Conservation (phyloP, 306 rosid genomes). For the Prunus armeniaca region DNA sequence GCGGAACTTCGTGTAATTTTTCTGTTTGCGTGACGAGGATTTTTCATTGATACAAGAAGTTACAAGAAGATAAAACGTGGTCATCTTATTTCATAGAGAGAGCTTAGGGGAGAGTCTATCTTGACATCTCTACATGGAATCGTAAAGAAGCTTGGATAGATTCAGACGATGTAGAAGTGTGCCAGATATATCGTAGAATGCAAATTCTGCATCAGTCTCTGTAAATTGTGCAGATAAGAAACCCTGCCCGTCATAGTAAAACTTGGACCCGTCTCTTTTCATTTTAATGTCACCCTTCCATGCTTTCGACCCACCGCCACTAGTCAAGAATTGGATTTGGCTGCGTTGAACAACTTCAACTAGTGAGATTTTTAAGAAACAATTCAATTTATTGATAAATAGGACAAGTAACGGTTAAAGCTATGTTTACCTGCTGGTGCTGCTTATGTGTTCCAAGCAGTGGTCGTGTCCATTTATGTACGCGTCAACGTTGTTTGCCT, state of each 20-base stretch:
- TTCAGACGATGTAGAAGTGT: conserved; percentile 42
- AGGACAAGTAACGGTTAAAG: background rate
- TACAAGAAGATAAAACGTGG: background rate
- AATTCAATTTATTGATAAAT: too few species aligned
- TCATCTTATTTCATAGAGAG: background rate
- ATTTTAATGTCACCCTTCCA: conserved; percentile 51
- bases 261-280: conserved; percentile 31
- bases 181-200: conserved; percentile 56
- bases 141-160: conserved; percentile 33
- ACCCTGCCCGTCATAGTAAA: conserved; percentile 70
- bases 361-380: background rate
- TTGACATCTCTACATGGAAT: background rate
- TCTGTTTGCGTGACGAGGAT: background rate
- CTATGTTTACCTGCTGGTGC: conserved; percentile 37
- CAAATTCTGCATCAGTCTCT: conserved; percentile 31
- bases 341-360: conserved; percentile 32
- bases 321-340: conserved; percentile 61
- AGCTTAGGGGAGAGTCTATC: background rate
- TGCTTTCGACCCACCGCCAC: conserved; percentile 81
- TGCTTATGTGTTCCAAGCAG: conserved; percentile 58
- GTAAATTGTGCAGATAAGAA: conserved; percentile 50
- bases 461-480: conserved; percentile 85
- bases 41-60: background rate
- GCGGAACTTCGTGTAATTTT: background rate
- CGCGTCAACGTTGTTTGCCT: conserved; percentile 61